Percentiles rank a stretch among this genome's conserved stretches.
phyloP scores from a whole-genome alignment of 2,329 filamentous ascomycete species.

The Talaromyces sp. region DNA sequence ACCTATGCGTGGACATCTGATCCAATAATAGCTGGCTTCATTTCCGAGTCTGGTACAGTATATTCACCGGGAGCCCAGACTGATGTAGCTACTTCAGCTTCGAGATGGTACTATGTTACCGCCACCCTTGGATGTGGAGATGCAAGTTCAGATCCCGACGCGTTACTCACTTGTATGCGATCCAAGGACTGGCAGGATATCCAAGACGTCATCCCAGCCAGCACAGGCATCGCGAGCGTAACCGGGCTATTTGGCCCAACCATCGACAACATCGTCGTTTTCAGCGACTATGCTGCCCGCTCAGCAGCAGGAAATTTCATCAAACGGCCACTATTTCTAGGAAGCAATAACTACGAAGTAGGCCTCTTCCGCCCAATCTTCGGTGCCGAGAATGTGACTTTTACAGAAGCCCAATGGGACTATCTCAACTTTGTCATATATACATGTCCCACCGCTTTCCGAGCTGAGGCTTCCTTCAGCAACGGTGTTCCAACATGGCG shows the following conservation, averaged over 20 bases:
- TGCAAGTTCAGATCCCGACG: neutral
- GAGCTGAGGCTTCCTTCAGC: neutral
- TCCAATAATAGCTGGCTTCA: slow-evolving; percentile 12
- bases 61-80: neutral
- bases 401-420: slow-evolving; percentile 5
- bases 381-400: neutral
- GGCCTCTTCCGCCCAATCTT: slow-evolving; percentile 6
- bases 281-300: slow-evolving; percentile 3
- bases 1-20: slow-evolving; percentile 11
- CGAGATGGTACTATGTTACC: slow-evolving; percentile 7
- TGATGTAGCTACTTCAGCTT: neutral
- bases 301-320: slow-evolving; percentile 8
- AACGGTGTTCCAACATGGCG: slow-evolving; percentile 10
- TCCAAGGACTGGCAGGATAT: slow-evolving; percentile 8
- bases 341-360: slow-evolving; percentile 11
- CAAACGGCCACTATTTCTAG: slow-evolving; percentile 4
- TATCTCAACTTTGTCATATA: slow-evolving; percentile 6
- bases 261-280: slow-evolving; percentile 9
- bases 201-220: neutral
- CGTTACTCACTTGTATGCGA: slow-evolving; percentile 8
- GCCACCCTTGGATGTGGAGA: slow-evolving; percentile 8
- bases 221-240: neutral
- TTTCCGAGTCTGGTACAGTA: slow-evolving; percentile 11
- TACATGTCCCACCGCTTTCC: slow-evolving; percentile 12
- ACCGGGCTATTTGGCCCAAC: slow-evolving; percentile 9